Conservation (phyloP, 2,329 filamentous ascomycete genomes). For the Colletotrichum euphorbiae region DNA sequence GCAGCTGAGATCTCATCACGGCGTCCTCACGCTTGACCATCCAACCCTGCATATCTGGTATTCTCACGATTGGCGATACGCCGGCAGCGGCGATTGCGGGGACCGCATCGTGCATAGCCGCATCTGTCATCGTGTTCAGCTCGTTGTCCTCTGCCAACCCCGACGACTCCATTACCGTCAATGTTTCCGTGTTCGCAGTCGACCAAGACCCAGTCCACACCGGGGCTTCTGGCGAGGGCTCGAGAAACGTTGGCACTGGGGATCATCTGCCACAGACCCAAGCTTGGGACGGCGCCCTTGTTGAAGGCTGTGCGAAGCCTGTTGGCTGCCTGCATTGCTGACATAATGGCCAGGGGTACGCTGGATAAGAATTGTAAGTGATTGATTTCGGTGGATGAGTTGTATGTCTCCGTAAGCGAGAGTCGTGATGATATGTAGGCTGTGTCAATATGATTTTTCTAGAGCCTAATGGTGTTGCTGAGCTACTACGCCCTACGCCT, state of each 20-base stretch:
- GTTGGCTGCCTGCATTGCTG: slow-evolving; percentile 58
- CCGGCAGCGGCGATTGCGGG: slow-evolving; percentile 62
- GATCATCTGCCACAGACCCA: slow-evolving; percentile 74
- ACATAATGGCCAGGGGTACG: slow-evolving; percentile 10
- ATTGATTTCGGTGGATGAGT: neutral
- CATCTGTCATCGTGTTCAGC: slow-evolving; percentile 47
- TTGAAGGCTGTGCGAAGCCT: slow-evolving; percentile 62
- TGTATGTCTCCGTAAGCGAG: neutral
- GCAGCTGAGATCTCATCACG: neutral
- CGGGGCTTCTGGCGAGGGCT: slow-evolving; percentile 68
- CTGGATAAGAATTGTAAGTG: neutral
- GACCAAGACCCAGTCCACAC: slow-evolving; percentile 75
- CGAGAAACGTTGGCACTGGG: slow-evolving; percentile 70
- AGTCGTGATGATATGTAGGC: too few species aligned
- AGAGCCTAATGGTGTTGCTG: too few species aligned
- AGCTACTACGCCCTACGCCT: neutral
- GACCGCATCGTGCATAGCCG: slow-evolving; percentile 65
- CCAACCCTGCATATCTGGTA: slow-evolving; percentile 67
- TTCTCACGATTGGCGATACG: slow-evolving; percentile 58
- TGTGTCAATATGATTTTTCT: neutral
- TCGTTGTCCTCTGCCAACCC: neutral
- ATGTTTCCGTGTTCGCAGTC: slow-evolving; percentile 67
- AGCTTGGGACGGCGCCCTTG: slow-evolving; percentile 58
- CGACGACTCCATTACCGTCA: slow-evolving; percentile 57
- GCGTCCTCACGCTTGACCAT: slow-evolving; percentile 64